Evolutionary conservation across 768 basidiomycete species (phyloP).

Genomic region (Rhodotorula sphaerocarpa): DNA sequence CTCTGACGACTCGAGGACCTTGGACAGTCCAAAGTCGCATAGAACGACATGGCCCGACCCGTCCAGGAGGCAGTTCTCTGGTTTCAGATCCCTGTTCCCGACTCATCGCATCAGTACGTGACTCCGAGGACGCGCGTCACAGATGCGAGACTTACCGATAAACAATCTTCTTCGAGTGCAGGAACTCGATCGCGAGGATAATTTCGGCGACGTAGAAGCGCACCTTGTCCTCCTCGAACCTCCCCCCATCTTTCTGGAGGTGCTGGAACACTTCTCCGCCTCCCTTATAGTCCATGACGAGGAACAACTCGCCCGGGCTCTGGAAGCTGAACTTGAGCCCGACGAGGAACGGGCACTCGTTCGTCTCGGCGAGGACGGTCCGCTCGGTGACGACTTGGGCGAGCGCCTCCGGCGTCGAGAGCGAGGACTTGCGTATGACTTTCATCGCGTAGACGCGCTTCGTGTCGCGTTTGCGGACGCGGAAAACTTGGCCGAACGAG

Average conservation of each 20-base stretch:
- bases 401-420: constrained; percentile 79
- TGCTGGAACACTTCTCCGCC: constrained; percentile 99
- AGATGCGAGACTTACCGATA: too few relatives aligned
- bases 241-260: constrained; percentile 85
- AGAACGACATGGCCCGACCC: constrained; percentile 94
- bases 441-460: constrained; percentile 98
- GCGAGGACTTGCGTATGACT: constrained; percentile 90
- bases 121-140: too few relatives aligned
- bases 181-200: constrained; percentile 81
- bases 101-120: neutral
- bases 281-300: constrained; percentile 44
- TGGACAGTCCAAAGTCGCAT: constrained; percentile 78
- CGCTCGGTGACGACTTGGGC: constrained; percentile 88
- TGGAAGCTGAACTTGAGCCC: constrained; percentile 72
- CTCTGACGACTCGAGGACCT: constrained; percentile 61
- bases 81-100: constrained; percentile 68
- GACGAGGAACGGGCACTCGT: constrained; percentile 90
- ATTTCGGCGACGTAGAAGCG: constrained; percentile 91
- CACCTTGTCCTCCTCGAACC: constrained; percentile 90
- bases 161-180: constrained; percentile 93
- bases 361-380: constrained; percentile 61
- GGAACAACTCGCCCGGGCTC: constrained; percentile 22
- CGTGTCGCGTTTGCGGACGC: constrained; percentile 93
- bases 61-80: constrained; percentile 94
- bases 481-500: constrained; percentile 90